Evolutionary conservation across 331 rosid species (phyloP), one percentile per base, ranked within the genome.

Genomic region (Telfairia occidentalis): DNA sequence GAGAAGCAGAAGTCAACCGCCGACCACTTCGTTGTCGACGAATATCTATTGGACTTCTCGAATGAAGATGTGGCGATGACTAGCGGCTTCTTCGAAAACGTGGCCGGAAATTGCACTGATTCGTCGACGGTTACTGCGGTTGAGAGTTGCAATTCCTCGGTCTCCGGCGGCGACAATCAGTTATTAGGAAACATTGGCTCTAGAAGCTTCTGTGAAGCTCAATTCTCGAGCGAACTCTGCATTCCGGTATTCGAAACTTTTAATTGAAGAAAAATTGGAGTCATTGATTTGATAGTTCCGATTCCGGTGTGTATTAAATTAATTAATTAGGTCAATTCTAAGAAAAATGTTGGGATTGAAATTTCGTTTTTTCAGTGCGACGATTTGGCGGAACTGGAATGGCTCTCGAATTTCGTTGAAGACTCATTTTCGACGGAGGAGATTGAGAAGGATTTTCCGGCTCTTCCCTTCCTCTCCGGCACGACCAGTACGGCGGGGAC

Each of bases 321-420:
- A n/a, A n/a, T n/a, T n/a, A n/a, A n/a, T n/a, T n/a, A n/a, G n/a
- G n/a, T n/a, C 4, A 43, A 24, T 71, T 46, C 13, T 1, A 18
- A 16, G 21, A 16, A 4, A 28, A 26, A 8, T 26, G 30, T 45
- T 16, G 8, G 8, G 75, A 70, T 45, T 24, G 4, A 45, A 2
- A 43, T 45, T 28, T 4, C 7, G 13, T 29, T 18, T 42, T 38
- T 26, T 46, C 92, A 94, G 97, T 79, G 82, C 21, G 97, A 91
- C 11, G 96, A 94, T n/a, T 64, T 94, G 86, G 98, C 90, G 30
- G 97, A 95, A 77, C 87, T 95, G 42, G 97, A 95, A 78, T 95
- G 99, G 99, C 87, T 95, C 40, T 95, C 99, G 80, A 95, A 90
- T 74, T 90, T 95, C 78, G 96, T 87, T 67, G 98, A 94, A 40